phyloP scores from a whole-genome alignment of 257 asterid species.

The Datura wrightii region DNA sequence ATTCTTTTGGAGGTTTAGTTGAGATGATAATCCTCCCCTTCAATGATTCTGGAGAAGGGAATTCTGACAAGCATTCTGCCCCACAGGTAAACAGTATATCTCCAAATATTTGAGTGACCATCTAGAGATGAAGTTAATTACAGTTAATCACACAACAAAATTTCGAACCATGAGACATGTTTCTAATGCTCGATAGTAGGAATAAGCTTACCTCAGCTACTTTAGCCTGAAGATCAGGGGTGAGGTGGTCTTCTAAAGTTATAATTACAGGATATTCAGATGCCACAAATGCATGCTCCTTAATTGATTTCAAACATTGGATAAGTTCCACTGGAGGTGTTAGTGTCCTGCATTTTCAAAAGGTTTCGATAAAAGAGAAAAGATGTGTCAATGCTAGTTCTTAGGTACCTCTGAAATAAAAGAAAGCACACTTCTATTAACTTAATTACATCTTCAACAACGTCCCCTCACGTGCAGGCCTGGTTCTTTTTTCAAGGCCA shows the following conservation, averaged over 20 bases:
- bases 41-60: constrained; percentile 75
- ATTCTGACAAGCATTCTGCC: constrained; percentile 53
- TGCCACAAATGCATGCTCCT: constrained; percentile 68
- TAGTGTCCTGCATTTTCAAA: constrained; percentile 58
- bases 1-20: constrained; percentile 78
- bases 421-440: too few relatives aligned
- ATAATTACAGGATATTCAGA: constrained; percentile 79
- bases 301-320: constrained; percentile 71
- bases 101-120: constrained; percentile 63
- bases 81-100: constrained; percentile 51
- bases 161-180: too few relatives aligned
- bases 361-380: neutral
- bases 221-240: constrained; percentile 73
- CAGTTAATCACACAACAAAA: neutral
- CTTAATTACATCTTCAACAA: neutral
- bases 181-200: neutral
- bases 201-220: constrained; percentile 63
- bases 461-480: neutral
- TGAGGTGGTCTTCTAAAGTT: constrained; percentile 85
- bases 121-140: constrained; percentile 44
- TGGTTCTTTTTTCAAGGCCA: neutral
- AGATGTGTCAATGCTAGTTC: neutral
- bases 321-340: constrained; percentile 70
- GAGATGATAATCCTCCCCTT: constrained; percentile 64
- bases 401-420: neutral